These are phyloP conservation scores for Verticillium zaregamsianum DNA, from an alignment of 2,329 filamentous ascomycete species.

Conservation along the genomic window DNA sequence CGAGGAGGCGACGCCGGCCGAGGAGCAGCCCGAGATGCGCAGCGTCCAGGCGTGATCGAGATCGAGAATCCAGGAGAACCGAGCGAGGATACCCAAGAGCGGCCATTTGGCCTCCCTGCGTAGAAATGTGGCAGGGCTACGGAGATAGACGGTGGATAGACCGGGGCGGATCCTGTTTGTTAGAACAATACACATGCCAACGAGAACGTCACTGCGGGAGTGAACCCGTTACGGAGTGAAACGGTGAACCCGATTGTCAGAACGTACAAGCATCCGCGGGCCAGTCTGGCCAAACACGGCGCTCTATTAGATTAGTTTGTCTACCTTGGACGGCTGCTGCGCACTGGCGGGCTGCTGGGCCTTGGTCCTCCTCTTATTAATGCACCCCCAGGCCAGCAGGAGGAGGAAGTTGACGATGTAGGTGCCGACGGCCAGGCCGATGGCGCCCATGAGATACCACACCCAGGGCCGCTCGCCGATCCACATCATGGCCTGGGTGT, in stretches of 20 bases:
- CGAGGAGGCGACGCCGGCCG: background rate
- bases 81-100: background rate
- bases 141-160: too few species aligned
- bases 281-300: too few species aligned
- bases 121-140: too few species aligned
- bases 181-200: too few species aligned
- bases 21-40: background rate
- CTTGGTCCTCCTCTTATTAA: background rate
- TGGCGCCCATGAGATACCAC: constrained; percentile 23
- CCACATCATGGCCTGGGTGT: constrained; percentile 44
- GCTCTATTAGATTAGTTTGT: background rate
- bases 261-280: background rate
- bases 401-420: constrained; percentile 13
- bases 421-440: constrained; percentile 18
- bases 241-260: background rate
- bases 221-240: background rate
- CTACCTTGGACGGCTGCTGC: background rate
- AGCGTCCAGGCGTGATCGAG: background rate
- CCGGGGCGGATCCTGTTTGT: too few species aligned
- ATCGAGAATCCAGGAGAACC: background rate
- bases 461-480: constrained; percentile 31
- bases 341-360: background rate
- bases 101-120: too few species aligned
- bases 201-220: too few species aligned
- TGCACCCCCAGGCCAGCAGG: background rate